Evolutionary conservation across 441 rosid genomes (phyloP).

Genomic region (Populus hybrid): DNA sequence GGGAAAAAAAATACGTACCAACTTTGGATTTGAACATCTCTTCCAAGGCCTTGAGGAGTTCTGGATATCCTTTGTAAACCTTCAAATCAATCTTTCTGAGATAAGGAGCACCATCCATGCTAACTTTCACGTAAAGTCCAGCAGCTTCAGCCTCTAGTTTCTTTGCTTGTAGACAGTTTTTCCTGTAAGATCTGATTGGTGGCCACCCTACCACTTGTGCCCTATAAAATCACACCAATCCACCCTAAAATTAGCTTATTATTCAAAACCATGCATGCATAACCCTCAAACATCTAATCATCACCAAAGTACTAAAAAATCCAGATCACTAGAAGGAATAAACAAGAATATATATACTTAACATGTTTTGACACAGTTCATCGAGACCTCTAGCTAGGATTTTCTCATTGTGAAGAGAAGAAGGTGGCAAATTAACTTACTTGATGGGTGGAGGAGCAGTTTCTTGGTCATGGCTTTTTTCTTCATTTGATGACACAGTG

Average conservation of each 20-base stretch:
- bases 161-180: conserved; percentile 52
- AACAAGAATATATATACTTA: not conserved
- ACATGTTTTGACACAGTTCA: not conserved
- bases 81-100: conserved; percentile 76
- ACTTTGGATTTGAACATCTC: conserved; percentile 69
- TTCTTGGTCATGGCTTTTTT: conserved; percentile 3
- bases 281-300: not conserved
- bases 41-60: conserved; percentile 58
- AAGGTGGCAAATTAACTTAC: conserved; percentile 25
- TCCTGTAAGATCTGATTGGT: conserved; percentile 61
- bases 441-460: conserved; percentile 35
- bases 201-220: conserved; percentile 87
- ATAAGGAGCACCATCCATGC: conserved; percentile 87
- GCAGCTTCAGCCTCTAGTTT: conserved; percentile 43
- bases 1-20: conserved; percentile 22
- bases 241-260: not conserved
- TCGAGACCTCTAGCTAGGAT: not conserved
- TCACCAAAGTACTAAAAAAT: not conserved
- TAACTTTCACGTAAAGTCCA: conserved; percentile 62
- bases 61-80: conserved; percentile 45
- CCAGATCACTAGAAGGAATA: not conserved
- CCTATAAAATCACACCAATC: conserved; percentile 29
- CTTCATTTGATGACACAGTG: not conserved
- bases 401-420: not conserved
- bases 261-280: not conserved